Conservation (phyloP, 208 protist species). For the Acanthamoeba culbertsoni region DNA sequence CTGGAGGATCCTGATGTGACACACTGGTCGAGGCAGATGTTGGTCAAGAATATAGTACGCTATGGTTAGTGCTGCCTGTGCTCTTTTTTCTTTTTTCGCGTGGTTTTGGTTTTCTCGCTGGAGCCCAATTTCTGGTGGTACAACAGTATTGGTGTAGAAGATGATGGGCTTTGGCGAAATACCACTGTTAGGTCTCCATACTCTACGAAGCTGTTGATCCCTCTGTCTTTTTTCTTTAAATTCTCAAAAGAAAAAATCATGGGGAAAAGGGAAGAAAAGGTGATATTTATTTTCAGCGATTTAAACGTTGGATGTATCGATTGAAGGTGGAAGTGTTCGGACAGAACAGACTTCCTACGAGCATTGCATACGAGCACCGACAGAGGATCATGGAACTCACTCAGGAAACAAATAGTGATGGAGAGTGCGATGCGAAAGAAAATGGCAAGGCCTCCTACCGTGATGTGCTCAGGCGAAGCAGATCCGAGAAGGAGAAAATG, state of each 20-base stretch:
- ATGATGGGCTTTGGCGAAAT: too few relatives aligned
- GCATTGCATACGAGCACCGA: background rate
- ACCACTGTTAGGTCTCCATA: too few relatives aligned
- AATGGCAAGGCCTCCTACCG: background rate
- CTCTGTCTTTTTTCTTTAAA: too few relatives aligned
- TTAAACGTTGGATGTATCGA: background rate
- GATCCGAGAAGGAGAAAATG: background rate
- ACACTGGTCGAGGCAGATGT: conserved; percentile 16
- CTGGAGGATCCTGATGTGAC: conserved; percentile 3
- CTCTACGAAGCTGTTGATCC: too few relatives aligned
- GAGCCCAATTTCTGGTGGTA: too few relatives aligned
- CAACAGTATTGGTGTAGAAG: too few relatives aligned
- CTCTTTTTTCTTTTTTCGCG: background rate
- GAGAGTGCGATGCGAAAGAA: background rate
- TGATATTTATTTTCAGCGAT: background rate
- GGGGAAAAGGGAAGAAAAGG: background rate
- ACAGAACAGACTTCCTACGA: background rate
- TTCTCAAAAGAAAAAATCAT: too few relatives aligned
- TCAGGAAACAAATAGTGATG: background rate
- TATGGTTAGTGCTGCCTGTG: background rate
- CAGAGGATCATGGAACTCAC: background rate
- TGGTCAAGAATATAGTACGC: conserved; percentile 47
- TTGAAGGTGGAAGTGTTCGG: background rate
- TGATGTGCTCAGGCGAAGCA: background rate
- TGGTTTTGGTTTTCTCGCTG: background rate